phyloP scores from a whole-genome alignment of 2,329 filamentous ascomycete genomes.

The Huntiella omanensis region DNA sequence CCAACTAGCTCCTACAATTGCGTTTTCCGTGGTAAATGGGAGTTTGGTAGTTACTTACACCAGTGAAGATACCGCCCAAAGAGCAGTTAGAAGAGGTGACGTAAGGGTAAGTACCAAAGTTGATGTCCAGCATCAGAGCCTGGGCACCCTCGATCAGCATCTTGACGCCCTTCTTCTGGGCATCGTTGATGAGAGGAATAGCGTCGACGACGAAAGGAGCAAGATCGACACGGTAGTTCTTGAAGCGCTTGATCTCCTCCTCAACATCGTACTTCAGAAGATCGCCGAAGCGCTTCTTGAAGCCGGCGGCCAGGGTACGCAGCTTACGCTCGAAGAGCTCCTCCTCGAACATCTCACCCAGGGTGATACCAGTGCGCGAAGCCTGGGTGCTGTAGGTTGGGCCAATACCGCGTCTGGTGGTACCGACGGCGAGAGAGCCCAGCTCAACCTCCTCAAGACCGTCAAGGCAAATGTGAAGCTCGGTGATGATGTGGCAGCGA shows the following conservation, averaged over 20 bases:
- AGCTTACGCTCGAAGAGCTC: constrained; percentile 48
- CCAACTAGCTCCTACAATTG: neutral
- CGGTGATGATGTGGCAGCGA: constrained; percentile 43
- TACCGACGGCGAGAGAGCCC: constrained; percentile 20
- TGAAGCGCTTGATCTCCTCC: constrained; percentile 45
- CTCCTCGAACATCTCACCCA: constrained; percentile 49
- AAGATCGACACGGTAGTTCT: constrained; percentile 37
- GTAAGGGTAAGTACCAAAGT: constrained; percentile 23
- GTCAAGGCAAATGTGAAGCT: constrained; percentile 48
- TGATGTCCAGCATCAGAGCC: constrained; percentile 46
- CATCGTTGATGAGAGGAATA: constrained; percentile 41
- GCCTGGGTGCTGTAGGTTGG: constrained; percentile 15
- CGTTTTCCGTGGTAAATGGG: neutral
- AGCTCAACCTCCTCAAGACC: constrained; percentile 44
- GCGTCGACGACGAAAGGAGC: constrained; percentile 46
- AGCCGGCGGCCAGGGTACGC: constrained; percentile 39
- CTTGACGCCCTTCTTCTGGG: constrained; percentile 36
- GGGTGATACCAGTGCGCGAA: constrained; percentile 43
- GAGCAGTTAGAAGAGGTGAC: constrained; percentile 17
- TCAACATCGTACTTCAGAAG: constrained; percentile 47
- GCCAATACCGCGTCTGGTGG: constrained; percentile 19
- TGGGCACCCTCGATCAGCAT: constrained; percentile 50
- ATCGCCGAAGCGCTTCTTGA: constrained; percentile 50
- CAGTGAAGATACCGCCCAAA: constrained; percentile 15
- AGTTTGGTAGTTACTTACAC: constrained; percentile 9